A percentile compares a stretch with the other conserved stretches of the same genome.
phyloP scores from a whole-genome alignment of 1,284 basidiomycete genomes.

The Trichosporon sp. region DNA sequence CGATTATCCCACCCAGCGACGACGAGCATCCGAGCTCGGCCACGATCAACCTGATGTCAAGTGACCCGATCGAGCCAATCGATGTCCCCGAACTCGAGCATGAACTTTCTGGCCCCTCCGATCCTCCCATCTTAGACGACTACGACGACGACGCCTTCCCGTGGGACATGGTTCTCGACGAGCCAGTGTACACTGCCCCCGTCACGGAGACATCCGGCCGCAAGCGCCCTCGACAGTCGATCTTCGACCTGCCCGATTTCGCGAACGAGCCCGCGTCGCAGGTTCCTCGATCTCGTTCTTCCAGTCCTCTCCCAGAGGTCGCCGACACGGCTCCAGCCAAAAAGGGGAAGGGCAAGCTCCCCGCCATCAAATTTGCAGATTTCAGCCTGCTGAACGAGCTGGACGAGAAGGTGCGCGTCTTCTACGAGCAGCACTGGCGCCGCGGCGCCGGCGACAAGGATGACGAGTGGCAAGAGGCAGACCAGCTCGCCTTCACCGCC shows the following conservation, averaged over 20 bases:
- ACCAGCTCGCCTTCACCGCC: slow-evolving; percentile 19
- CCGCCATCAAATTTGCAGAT: slow-evolving; percentile 21
- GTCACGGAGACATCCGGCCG: not conserved
- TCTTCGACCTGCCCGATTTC: slow-evolving; percentile 28
- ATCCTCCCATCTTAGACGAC: slow-evolving; percentile 3
- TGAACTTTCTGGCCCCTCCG: not conserved
- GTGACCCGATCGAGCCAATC: not conserved
- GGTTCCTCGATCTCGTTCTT: not conserved
- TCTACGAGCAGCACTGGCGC: slow-evolving; percentile 48
- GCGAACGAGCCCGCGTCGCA: slow-evolving; percentile 23
- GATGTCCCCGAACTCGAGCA: not conserved
- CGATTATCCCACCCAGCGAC: not conserved
- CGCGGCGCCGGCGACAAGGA: slow-evolving; percentile 36
- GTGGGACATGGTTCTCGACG: slow-evolving; percentile 13
- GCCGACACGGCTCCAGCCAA: not conserved
- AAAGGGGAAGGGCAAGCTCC: not conserved
- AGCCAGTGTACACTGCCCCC: not conserved
- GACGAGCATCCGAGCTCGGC: not conserved
- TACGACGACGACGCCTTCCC: slow-evolving; percentile 19
- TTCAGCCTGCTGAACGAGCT: slow-evolving; percentile 36
- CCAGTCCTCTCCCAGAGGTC: not conserved
- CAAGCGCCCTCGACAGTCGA: not conserved
- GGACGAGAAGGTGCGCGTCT: slow-evolving; percentile 33
- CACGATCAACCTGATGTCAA: not conserved
- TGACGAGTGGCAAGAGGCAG: slow-evolving; percentile 15